Base-by-base conservation (phyloP, 768 basidiomycete species). In the Collybia nuda region DNA sequence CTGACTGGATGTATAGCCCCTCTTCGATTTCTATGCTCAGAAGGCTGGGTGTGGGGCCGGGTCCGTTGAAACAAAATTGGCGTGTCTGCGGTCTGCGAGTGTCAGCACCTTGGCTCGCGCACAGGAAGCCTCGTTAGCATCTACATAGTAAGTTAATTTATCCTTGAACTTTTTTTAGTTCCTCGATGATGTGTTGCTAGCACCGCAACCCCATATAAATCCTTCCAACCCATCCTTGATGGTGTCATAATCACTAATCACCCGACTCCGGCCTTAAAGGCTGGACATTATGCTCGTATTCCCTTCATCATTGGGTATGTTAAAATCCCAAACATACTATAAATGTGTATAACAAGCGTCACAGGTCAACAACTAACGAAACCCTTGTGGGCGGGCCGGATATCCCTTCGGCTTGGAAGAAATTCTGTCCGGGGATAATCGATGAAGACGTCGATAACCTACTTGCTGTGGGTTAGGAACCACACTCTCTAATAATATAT, bases 231-330 rank as follows among this genome's bases (percentile, higher is more conserved):
- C 5, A 58, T 65, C 35, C 51, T 67, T 26, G 67, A 69, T 36
- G 61, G 61, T 0, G 64, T 55, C 1, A 63, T 67, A 54, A 54
- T 67, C 14, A 60, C 70, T 7, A 67, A 66, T 28, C 63, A 67
- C 46, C 69, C 72, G 1, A 67, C 71, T 23, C 61, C 59, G 15
- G 57, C 71, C 8, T 67, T 73, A 40, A 37, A 59, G 6, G 40
- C 55, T 8, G 68, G 69, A 15, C 62, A 61, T 22, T 23, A 19
- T 24, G 22, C 14, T 19, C 22, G 17, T 11, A 75, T 83, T 3
- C 76, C 80, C 2, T 56, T 84, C 6, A 76, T 86, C 23, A 74
- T 81, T 24, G 80, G 81, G 82, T 82, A 55, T 18, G 71, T 61
- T n/a, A 32, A 21, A 6, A 32, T 45, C 44, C 17, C 17, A 32